phyloP scores from a whole-genome alignment of 345 rosid species.

The Hypericum androsaemum region DNA sequence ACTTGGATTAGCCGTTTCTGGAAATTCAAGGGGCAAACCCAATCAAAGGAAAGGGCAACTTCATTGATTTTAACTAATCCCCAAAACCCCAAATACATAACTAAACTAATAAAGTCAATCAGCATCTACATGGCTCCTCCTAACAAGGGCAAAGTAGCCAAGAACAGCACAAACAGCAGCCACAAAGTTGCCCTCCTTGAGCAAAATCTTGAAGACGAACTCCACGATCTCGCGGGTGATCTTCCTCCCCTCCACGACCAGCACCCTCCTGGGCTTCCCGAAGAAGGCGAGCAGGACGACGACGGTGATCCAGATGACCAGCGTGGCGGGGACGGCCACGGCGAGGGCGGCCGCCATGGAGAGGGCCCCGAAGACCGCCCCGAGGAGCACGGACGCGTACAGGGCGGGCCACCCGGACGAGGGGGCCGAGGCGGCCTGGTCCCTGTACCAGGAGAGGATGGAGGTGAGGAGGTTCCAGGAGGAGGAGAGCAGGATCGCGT shows the following conservation, averaged over 20 bases:
- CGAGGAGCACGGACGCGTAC: conserved; percentile 82
- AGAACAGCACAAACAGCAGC: conserved; percentile 77
- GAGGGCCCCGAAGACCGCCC: conserved; percentile 67
- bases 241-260: conserved; percentile 73
- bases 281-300: conserved; percentile 72
- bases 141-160: conserved; percentile 66
- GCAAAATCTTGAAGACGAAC: conserved; percentile 49
- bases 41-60: too few relatives aligned
- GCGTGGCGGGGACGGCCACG: conserved; percentile 82
- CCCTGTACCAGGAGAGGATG: too few relatives aligned
- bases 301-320: conserved; percentile 73
- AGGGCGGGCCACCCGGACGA: conserved; percentile 70
- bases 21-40: too few relatives aligned
- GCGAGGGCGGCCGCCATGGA: conserved; percentile 95
- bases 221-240: conserved; percentile 65
- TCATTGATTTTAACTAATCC: too few relatives aligned
- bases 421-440: conserved; percentile 13
- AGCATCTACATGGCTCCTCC: conserved; percentile 39
- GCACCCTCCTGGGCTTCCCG: conserved; percentile 59
- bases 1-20: too few relatives aligned
- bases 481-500: conserved; percentile 3
- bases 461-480: conserved; percentile 3
- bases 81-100: too few relatives aligned
- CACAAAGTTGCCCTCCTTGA: conserved; percentile 75
- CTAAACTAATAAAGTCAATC: too few relatives aligned